phyloP scores from a whole-genome alignment of 1,284 basidiomycete genomes.

The Taiwanofungus camphoratus region DNA sequence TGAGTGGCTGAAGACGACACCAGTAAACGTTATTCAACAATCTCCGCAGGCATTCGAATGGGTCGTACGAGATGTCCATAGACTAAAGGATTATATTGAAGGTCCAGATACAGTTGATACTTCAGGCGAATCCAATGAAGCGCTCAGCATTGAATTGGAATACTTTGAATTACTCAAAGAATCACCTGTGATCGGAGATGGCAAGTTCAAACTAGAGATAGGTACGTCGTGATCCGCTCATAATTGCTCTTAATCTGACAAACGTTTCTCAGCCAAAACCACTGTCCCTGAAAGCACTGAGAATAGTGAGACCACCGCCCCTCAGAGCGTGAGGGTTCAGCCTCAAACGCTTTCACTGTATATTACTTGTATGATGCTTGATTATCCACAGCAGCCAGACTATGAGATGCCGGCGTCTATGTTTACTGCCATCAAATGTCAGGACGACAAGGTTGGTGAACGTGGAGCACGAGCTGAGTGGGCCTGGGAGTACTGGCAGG shows the following conservation, averaged over 20 bases:
- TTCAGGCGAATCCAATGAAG: slow-evolving; percentile 8
- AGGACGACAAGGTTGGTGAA: slow-evolving; percentile 54
- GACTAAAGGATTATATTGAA: slow-evolving; percentile 48
- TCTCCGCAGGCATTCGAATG: slow-evolving; percentile 56
- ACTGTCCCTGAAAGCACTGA: slow-evolving; percentile 12
- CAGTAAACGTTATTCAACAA: neutral
- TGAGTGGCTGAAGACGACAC: slow-evolving; percentile 31
- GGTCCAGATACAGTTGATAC: slow-evolving; percentile 10
- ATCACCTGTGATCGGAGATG: slow-evolving; percentile 62
- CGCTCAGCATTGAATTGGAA: slow-evolving; percentile 19
- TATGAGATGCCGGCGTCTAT: slow-evolving; percentile 61
- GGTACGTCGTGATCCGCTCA: slow-evolving; percentile 29
- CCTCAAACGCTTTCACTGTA: slow-evolving; percentile 50
- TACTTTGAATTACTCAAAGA: slow-evolving; percentile 60
- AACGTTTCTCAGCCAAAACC: slow-evolving; percentile 14
- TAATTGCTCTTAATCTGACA: neutral
- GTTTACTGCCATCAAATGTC: slow-evolving; percentile 68
- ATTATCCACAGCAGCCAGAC: slow-evolving; percentile 50
- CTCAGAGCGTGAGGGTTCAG: slow-evolving; percentile 20
- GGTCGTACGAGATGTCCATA: slow-evolving; percentile 52
- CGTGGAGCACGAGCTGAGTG: slow-evolving; percentile 63
- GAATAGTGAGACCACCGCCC: slow-evolving; percentile 12
- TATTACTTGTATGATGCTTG: slow-evolving; percentile 60
- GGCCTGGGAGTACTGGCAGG: slow-evolving; percentile 67
- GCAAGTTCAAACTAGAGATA: slow-evolving; percentile 69